These are phyloP conservation scores for Aureobasidium sp. DNA, from an alignment of 2,329 filamentous ascomycete species.

Conservation along the genomic window DNA sequence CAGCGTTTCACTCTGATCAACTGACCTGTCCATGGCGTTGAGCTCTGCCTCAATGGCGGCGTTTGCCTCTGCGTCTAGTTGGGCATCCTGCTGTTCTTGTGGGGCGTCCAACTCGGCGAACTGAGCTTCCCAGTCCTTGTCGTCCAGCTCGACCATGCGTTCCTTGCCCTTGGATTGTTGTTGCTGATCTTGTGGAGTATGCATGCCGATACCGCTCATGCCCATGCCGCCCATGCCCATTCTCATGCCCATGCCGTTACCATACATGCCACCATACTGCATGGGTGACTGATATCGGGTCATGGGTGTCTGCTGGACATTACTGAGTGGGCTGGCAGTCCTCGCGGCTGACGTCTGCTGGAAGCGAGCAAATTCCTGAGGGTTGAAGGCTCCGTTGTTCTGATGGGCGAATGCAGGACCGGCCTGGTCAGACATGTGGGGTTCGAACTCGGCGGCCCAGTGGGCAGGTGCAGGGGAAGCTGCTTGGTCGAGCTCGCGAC, in stretches of 20 bases:
- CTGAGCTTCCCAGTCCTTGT: constrained; percentile 91
- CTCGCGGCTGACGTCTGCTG: constrained; percentile 36
- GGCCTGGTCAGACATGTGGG: constrained; percentile 46
- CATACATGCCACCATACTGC: constrained; percentile 36
- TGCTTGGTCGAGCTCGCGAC: constrained; percentile 52
- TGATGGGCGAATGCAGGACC: constrained; percentile 50
- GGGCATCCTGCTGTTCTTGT: constrained; percentile 44
- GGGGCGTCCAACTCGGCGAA: constrained; percentile 75
- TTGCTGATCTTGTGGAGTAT: constrained; percentile 31
- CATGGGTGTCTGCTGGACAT: constrained; percentile 30
- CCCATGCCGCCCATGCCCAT: constrained; percentile 41
- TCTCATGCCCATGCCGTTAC: constrained; percentile 48
- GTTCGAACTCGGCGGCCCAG: constrained; percentile 58
- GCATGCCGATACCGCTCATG: constrained; percentile 35
- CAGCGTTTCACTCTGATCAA: constrained; percentile 23
- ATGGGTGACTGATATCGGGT: constrained; percentile 51
- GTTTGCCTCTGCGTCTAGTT: constrained; percentile 55
- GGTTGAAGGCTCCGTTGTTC: constrained; percentile 51
- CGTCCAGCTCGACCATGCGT: constrained; percentile 80
- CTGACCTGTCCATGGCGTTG: constrained; percentile 80
- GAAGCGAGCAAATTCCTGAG: constrained; percentile 83
- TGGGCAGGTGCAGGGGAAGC: constrained; percentile 44
- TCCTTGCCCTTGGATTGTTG: constrained; percentile 70
- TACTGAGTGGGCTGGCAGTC: constrained; percentile 11
- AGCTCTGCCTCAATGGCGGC: constrained; percentile 76